Conservation (phyloP, 495 filamentous ascomycete species). For the Margaritispora aquatica region DNA sequence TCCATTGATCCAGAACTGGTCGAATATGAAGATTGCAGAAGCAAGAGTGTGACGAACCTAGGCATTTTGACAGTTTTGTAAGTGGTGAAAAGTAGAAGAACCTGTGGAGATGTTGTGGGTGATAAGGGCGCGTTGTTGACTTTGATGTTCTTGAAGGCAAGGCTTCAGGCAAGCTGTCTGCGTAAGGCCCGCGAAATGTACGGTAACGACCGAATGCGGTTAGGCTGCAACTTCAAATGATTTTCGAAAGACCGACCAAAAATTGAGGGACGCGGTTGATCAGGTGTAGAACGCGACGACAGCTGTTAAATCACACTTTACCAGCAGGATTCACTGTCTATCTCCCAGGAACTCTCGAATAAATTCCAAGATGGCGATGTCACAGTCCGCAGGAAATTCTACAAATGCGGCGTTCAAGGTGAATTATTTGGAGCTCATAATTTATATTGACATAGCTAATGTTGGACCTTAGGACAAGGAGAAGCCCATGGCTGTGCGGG, state of each 20-base stretch:
- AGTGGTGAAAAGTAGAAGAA: neutral
- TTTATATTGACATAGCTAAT: conserved; percentile 43
- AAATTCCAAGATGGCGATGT: conserved; percentile 57
- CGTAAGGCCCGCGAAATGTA: neutral
- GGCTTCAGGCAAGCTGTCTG: conserved; percentile 11
- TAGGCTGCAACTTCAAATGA: neutral
- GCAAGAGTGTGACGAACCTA: neutral
- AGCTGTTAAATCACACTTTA: neutral
- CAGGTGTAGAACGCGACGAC: conserved; percentile 16
- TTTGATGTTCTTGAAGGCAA: conserved; percentile 3
- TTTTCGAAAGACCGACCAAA: conserved; percentile 5
- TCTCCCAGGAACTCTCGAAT: neutral
- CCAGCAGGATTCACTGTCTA: neutral
- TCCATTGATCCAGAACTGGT: neutral
- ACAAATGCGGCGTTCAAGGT: conserved; percentile 80
- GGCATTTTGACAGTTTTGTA: conserved; percentile 9
- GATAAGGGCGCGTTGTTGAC: conserved; percentile 1
- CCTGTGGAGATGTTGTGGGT: neutral
- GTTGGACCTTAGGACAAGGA: conserved; percentile 72
- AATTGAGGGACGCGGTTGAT: conserved; percentile 13
- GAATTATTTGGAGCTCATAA: conserved; percentile 23
- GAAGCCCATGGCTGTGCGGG: conserved; percentile 94
- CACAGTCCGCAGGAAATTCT: conserved; percentile 45
- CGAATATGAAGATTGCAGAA: neutral
- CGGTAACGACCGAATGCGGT: neutral